These are phyloP conservation scores for Diaporthe helianthi DNA, from an alignment of 2,329 filamentous ascomycete genomes.

Conservation along the genomic window DNA sequence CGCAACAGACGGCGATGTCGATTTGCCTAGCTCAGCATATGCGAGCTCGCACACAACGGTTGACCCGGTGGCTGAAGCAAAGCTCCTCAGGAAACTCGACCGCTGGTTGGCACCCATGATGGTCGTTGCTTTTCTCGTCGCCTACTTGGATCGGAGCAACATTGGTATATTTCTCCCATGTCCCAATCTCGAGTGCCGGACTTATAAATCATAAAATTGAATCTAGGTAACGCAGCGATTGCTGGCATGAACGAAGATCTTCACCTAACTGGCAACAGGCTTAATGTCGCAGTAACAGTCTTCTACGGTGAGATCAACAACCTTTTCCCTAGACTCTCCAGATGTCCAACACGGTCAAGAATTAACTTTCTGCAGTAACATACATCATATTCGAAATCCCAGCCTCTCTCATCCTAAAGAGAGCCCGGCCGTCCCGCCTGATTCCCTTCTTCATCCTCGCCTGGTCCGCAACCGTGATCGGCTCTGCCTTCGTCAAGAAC, in stretches of 20 bases:
- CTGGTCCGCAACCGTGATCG: conserved; percentile 61
- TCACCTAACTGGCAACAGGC: conserved; percentile 66
- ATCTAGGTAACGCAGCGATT: conserved; percentile 62
- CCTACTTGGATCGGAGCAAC: conserved; percentile 77
- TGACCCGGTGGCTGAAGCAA: conserved; percentile 51
- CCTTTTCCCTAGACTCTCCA: rapidly evolving
- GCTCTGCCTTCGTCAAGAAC: conserved; percentile 65
- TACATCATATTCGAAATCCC: conserved; percentile 69
- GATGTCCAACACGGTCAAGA: background rate
- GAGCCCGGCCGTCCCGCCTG: conserved; percentile 69
- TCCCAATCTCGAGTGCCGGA: background rate
- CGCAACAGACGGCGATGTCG: background rate
- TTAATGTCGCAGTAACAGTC: conserved; percentile 71
- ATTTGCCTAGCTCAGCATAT: background rate
- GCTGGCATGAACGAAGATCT: conserved; percentile 70
- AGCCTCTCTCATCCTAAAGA: conserved; percentile 69
- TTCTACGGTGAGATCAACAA: conserved; percentile 54
- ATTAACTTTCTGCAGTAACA: conserved; percentile 49
- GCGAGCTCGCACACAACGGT: background rate
- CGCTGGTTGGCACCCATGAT: conserved; percentile 68
- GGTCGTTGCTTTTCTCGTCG: conserved; percentile 75
- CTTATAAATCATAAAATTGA: background rate
- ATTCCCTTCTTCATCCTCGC: conserved; percentile 70
- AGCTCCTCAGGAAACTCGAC: conserved; percentile 70
- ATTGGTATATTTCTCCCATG: conserved; percentile 54